Percentiles rank a stretch among this genome's conserved stretches.
Conservation (phyloP, 352 stramenopile genomes). For the Globisporangium orthogonon region DNA sequence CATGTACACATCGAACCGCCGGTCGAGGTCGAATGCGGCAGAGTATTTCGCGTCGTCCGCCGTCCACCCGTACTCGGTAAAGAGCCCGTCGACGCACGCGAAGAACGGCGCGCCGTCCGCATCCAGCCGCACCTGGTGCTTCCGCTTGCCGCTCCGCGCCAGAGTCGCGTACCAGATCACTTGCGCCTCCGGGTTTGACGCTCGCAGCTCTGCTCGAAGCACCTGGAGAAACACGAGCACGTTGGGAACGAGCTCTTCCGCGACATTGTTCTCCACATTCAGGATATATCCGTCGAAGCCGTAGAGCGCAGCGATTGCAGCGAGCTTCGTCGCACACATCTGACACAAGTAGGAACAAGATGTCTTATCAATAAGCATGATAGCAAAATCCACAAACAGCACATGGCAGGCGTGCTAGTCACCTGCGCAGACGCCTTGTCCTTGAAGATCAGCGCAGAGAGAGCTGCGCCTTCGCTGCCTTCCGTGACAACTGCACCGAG, state of each 20-base stretch:
- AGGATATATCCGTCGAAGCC: slow-evolving; percentile 60
- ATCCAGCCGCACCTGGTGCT: slow-evolving; percentile 34
- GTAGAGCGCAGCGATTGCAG: slow-evolving; percentile 27
- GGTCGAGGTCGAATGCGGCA: slow-evolving; percentile 30
- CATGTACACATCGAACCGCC: slow-evolving; percentile 54
- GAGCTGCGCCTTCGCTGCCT: slow-evolving; percentile 20
- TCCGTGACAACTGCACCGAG: slow-evolving; percentile 45
- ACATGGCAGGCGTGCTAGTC: not conserved
- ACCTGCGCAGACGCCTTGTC: slow-evolving; percentile 22
- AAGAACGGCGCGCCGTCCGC: slow-evolving; percentile 34
- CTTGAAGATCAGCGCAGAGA: slow-evolving; percentile 23
- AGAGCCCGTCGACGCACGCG: slow-evolving; percentile 37
- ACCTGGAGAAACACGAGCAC: slow-evolving; percentile 29
- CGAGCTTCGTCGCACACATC: slow-evolving; percentile 28
- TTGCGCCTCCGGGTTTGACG: slow-evolving; percentile 18
- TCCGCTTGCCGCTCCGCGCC: slow-evolving; percentile 21
- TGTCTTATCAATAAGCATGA: not conserved
- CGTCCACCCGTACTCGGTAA: slow-evolving; percentile 42
- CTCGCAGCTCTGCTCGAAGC: slow-evolving; percentile 20
- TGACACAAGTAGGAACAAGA: slow-evolving; percentile 7
- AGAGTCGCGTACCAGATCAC: slow-evolving; percentile 58
- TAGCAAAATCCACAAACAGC: not conserved
- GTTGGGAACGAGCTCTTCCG: slow-evolving; percentile 16
- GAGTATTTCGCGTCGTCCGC: slow-evolving; percentile 35
- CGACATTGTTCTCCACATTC: slow-evolving; percentile 49